Evolutionary conservation across 2,329 filamentous ascomycete genomes (phyloP), one percentile per base, ranked within the genome.

Genomic region (Helotiales sp.): DNA sequence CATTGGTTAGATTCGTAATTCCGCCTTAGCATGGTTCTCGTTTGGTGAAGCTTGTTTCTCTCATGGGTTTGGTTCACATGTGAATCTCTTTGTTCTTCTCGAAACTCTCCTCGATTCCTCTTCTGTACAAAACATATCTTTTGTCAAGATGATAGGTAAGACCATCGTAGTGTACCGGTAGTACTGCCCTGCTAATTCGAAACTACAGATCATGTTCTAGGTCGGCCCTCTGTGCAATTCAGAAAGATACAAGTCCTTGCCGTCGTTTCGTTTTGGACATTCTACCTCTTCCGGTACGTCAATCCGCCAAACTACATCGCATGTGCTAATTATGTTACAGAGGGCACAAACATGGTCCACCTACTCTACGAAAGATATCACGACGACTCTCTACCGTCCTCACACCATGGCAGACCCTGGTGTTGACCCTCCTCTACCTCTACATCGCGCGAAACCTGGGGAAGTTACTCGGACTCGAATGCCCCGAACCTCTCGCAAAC

Each of bases 361-460:
- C 93, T 0, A 79, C 89, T 54, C 78, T 93, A 57, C 88, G 91
- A 65, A 82, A 84, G 54, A 76, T 97, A 66, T 98, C 95, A 0
- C 85, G 85, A 65, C 81, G 90, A 62, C 85, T 96, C 60, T 90
- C 90, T 5, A 86, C 83, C 59, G 86, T 86, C 66, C 83, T 97
- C 66, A 97, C 94, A 6, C 85, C 91, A 73, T 98, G 96, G 93
- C 96, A 97, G 80, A 93, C 91, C 1, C 86, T 97, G 30, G 89
- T 96, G 70, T 82, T 95, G 55, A 96, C 94, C 50, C 90, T 97
- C 79, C 87, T 97, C 59, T 96, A 93, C 80, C 88, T 98, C 66
- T 99, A 99, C 77, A 86, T 94, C 37, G 89, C 92, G 34, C 91
- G 94, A 66, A 98, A 99, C 80, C 96, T 99, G 75, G 94, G 92